Percentiles rank a stretch among this genome's conserved stretches.
These are phyloP conservation scores for Viridothelium virens DNA, from an alignment of 495 filamentous ascomycete species.

Conservation along the genomic window DNA sequence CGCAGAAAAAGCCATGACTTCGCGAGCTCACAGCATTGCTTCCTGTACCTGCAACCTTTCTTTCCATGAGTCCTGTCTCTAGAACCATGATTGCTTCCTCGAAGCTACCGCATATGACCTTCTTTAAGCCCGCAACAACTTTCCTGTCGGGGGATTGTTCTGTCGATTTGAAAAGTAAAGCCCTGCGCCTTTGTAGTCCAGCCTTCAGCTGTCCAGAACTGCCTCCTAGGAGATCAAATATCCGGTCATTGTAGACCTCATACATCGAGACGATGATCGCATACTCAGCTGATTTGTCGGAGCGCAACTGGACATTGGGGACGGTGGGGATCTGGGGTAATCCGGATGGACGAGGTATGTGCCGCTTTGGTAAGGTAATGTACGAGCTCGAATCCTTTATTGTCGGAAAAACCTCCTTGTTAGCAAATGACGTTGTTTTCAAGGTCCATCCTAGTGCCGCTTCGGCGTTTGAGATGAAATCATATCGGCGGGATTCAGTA, in stretches of 20 bases:
- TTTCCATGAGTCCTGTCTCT: slow-evolving; percentile 80
- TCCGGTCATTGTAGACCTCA: slow-evolving; percentile 97
- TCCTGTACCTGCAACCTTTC: slow-evolving; percentile 81
- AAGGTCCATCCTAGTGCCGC: slow-evolving; percentile 13
- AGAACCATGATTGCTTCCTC: slow-evolving; percentile 85
- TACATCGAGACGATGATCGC: slow-evolving; percentile 93
- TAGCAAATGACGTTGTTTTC: slow-evolving; percentile 31
- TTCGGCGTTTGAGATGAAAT: slow-evolving; percentile 7
- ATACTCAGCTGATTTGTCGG: slow-evolving; percentile 71
- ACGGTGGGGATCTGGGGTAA: slow-evolving; percentile 70
- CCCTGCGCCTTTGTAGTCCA: slow-evolving; percentile 56
- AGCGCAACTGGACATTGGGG: slow-evolving; percentile 53
- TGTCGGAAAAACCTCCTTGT: slow-evolving; percentile 27
- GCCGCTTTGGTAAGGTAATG: slow-evolving; percentile 26
- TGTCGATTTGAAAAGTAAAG: slow-evolving; percentile 79
- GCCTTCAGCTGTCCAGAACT: slow-evolving; percentile 34
- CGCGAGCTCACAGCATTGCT: slow-evolving; percentile 82
- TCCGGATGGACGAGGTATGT: slow-evolving; percentile 44
- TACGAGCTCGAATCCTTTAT: slow-evolving; percentile 45
- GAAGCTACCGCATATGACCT: slow-evolving; percentile 77
- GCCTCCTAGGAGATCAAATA: slow-evolving; percentile 80
- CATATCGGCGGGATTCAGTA: not conserved
- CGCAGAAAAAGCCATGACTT: slow-evolving; percentile 92
- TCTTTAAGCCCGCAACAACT: slow-evolving; percentile 82
- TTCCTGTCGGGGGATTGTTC: slow-evolving; percentile 79